These are phyloP conservation scores for Aspergillus sp. DNA, from an alignment of 2,329 filamentous ascomycete genomes.

Conservation along the genomic window DNA sequence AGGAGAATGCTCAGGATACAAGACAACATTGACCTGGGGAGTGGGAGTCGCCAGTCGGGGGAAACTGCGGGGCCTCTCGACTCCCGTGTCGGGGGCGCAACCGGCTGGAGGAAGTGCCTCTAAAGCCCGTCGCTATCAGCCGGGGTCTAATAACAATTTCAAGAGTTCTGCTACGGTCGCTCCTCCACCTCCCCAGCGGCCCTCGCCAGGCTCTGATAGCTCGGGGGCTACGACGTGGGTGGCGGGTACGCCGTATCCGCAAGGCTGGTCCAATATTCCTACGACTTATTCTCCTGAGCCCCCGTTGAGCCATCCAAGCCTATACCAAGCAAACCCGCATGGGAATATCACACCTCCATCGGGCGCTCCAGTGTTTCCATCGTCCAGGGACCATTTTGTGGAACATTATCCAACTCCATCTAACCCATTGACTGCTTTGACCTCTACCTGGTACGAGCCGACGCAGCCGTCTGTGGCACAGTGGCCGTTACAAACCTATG, in stretches of 20 bases:
- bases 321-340: no score
- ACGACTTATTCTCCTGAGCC: neutral
- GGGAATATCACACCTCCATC: no score
- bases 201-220: slow-evolving; percentile 6
- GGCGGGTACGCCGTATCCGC: slow-evolving; percentile 18
- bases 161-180: no score
- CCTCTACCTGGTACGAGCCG: neutral
- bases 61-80: slow-evolving; percentile 83
- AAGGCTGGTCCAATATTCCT: slow-evolving; percentile 12
- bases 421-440: slow-evolving; percentile 4
- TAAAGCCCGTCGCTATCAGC: neutral
- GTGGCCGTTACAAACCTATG: neutral
- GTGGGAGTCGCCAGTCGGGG: slow-evolving; percentile 92
- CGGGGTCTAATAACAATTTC: neutral
- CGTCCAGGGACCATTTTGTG: no score
- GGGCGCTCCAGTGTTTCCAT: no score
- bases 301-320: no score
- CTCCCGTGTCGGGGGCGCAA: slow-evolving; percentile 54
- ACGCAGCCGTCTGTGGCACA: neutral
- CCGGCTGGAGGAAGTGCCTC: slow-evolving; percentile 8
- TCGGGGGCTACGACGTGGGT: slow-evolving; percentile 14
- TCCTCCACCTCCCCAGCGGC: neutral
- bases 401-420: no score
- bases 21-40: slow-evolving; percentile 94
- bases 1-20: slow-evolving; percentile 92